Conservation (phyloP, 208 protist species). For the Tritrichomonas musculus region DNA sequence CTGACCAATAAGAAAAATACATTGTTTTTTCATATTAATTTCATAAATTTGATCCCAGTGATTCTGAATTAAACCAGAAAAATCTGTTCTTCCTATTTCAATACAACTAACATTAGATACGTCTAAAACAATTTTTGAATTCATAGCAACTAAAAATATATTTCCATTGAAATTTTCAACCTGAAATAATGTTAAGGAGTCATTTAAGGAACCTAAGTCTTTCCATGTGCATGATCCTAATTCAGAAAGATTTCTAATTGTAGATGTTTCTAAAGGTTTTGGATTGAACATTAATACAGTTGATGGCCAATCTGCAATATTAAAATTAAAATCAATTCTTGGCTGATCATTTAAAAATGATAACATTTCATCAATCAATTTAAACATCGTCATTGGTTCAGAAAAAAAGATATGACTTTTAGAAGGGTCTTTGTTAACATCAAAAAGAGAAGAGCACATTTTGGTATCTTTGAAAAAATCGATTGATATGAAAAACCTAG, state of each 20-base stretch:
- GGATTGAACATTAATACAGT: too few species aligned
- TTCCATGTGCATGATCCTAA: too few species aligned
- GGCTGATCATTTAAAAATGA: too few species aligned
- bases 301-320: too few species aligned
- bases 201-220: too few species aligned
- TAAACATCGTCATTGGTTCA: neutral
- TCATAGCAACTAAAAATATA: neutral
- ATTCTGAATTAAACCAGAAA: neutral
- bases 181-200: too few species aligned
- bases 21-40: neutral
- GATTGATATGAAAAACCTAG: neutral
- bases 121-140: neutral
- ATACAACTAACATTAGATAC: neutral
- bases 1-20: neutral
- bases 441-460: neutral
- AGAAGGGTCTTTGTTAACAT: conserved; percentile 16
- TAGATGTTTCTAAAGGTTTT: too few species aligned
- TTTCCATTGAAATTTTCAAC: too few species aligned
- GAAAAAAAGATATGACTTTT: neutral
- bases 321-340: too few species aligned
- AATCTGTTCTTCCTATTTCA: neutral
- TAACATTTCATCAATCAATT: neutral
- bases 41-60: neutral
- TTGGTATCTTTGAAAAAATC: neutral
- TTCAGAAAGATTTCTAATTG: too few species aligned